Base-by-base conservation (phyloP, 768 basidiomycete species). In the Peribolospora kevripleyi region DNA sequence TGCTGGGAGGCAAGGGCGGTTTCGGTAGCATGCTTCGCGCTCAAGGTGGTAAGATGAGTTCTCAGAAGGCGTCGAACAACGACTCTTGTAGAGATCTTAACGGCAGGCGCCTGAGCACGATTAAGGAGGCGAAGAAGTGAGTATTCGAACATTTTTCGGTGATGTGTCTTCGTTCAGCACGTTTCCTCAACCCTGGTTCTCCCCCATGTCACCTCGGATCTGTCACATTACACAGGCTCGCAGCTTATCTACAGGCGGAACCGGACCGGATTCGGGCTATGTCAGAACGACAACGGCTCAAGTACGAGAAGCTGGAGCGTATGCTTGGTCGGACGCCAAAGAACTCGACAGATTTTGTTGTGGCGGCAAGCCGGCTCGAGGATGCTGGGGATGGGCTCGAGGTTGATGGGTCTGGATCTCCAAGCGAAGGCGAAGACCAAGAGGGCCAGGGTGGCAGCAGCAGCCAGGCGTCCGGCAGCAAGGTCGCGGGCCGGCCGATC, bases 21-120 rank as follows among this genome's bases (percentile, higher is more conserved):
- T 97, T 98, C 64, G 93, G 93, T 3, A 84, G 82, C 13, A 88
- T 95, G 71, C 73, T 98, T 60, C 76, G 93, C 66, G 91, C 93
- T 0, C 91, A 91, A 10, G 93, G 93, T 60, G 91, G 93, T 9
- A 76, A 91, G 41, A 98, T 98, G 93, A 85, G 82, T 64, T 83
- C 81, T 61, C 85, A 88, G 71, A 87, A 87, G 72, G 87, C 86
- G 36, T 88, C 74, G 67, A 90, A 88, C 67, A 88, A 88, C 59
- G 90, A 97, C 65, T 52, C 48, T 5, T 64, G 57, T 52, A 5
- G 93, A 50, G 93, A 97, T 65, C 73, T 98, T 43, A 87, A 75
- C 56, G 91, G 91, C 2, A 71, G 91, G 51, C 72, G 88, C 58
- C 71, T 98, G 38, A 85, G 84, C 63, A 93, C 91, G 0, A 78